These are phyloP conservation scores for Fusarium agapanthi DNA, from an alignment of 2,329 filamentous ascomycete species.

Conservation along the genomic window DNA sequence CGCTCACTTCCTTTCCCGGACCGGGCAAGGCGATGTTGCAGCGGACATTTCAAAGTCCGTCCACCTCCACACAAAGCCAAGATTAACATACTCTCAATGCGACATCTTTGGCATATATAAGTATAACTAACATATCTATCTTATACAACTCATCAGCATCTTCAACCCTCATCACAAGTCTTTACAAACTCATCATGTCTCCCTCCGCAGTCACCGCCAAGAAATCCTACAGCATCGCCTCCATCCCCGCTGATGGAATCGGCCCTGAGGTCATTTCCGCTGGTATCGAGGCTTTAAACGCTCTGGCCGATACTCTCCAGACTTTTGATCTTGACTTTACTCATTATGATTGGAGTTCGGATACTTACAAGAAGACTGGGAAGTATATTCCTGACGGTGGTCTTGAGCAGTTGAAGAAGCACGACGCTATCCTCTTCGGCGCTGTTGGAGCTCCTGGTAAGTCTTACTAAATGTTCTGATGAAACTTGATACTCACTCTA, in stretches of 20 bases:
- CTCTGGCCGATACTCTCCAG: conserved; percentile 58
- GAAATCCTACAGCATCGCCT: conserved; percentile 61
- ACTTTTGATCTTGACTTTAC: conserved; percentile 70
- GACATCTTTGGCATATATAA: not conserved
- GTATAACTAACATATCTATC: not conserved
- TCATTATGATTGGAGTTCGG: conserved; percentile 73
- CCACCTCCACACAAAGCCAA: conserved; percentile 11
- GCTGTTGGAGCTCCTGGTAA: conserved; percentile 67
- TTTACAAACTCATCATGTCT: conserved; percentile 31
- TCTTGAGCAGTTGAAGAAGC: conserved; percentile 47
- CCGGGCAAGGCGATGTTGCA: not conserved
- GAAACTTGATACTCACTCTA: not conserved
- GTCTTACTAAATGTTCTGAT: conserved; percentile 55
- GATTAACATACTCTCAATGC: conserved; percentile 14
- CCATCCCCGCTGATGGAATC: conserved; percentile 71
- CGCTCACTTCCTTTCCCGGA: not conserved
- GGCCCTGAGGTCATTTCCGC: conserved; percentile 70
- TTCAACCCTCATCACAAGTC: not conserved
- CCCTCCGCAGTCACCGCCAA: conserved; percentile 31
- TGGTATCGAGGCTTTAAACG: conserved; percentile 67
- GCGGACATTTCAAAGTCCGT: conserved; percentile 27
- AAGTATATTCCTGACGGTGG: conserved; percentile 56
- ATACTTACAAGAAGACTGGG: conserved; percentile 71
- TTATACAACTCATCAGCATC: not conserved
- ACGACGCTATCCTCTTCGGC: conserved; percentile 71